Evolutionary conservation across 768 basidiomycete species (phyloP).

Genomic region (Lactifluus pinguis): DNA sequence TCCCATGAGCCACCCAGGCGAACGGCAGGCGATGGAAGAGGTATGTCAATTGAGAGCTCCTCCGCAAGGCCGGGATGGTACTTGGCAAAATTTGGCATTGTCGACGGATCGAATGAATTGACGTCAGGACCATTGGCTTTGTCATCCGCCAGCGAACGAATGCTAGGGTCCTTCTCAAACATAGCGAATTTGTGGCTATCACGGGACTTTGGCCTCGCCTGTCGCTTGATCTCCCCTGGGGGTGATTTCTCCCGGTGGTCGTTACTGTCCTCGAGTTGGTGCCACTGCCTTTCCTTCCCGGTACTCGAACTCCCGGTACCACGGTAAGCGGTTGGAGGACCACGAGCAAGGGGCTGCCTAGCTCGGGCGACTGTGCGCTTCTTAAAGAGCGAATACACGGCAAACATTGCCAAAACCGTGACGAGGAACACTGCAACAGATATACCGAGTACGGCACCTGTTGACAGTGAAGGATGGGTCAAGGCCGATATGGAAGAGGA

Average conservation of each 20-base stretch:
- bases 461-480: slow-evolving; percentile 4
- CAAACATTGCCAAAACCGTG: slow-evolving; percentile 5
- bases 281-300: slow-evolving; percentile 1
- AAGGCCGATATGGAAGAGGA: background rate
- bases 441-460: slow-evolving; percentile 16
- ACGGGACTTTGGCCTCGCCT: background rate
- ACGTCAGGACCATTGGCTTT: slow-evolving; percentile 8
- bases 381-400: slow-evolving; percentile 5
- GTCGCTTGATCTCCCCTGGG: background rate
- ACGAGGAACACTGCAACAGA: slow-evolving; percentile 2
- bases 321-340: background rate
- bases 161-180: slow-evolving; percentile 18
- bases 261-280: background rate
- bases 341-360: slow-evolving; percentile 1
- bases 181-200: slow-evolving; percentile 5
- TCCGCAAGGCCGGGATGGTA: slow-evolving; percentile 3
- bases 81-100: slow-evolving; percentile 17
- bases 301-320: background rate
- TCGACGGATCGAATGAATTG: slow-evolving; percentile 15
- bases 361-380: background rate
- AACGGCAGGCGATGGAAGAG: background rate
- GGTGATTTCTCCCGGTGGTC: slow-evolving; percentile 2
- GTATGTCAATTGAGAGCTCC: background rate
- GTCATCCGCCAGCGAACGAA: slow-evolving; percentile 13
- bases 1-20: slow-evolving; percentile 7